A percentile compares a stretch with the other conserved stretches of the same genome.
Evolutionary conservation across 2,329 filamentous ascomycete genomes (phyloP).

Genomic region (Penicillium sp.): DNA sequence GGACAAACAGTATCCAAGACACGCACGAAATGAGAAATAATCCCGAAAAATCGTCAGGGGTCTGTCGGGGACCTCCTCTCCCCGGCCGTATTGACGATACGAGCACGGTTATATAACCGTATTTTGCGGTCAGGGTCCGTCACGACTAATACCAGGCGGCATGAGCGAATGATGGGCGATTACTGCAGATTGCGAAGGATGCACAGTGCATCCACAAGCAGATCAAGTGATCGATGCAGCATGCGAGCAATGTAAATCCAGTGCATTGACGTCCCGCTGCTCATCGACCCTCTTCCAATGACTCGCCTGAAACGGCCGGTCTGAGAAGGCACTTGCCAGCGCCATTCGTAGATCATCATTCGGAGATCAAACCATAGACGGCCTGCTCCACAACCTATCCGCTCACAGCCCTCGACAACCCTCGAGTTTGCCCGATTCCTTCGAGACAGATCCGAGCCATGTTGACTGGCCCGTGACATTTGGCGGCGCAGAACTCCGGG

Average conservation of each 20-base stretch:
- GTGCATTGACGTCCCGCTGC: constrained; percentile 33
- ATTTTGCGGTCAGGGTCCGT: constrained; percentile 29
- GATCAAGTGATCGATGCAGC: constrained; percentile 65
- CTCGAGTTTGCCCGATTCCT: constrained; percentile 18
- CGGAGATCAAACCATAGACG: constrained; percentile 34
- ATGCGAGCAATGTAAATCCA: constrained; percentile 56
- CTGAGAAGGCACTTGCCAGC: constrained; percentile 29
- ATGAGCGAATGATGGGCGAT: constrained; percentile 21
- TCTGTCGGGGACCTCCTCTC: constrained; percentile 17
- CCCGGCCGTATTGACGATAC: constrained; percentile 35
- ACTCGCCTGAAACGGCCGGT: constrained; percentile 22
- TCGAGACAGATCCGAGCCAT: constrained; percentile 9
- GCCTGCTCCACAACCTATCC: constrained; percentile 34
- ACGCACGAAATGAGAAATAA: constrained; percentile 17
- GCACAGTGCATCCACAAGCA: constrained; percentile 38
- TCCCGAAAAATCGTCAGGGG: constrained; percentile 16
- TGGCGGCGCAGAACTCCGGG: constrained; percentile 1
- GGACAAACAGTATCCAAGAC: constrained; percentile 7
- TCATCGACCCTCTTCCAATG: constrained; percentile 26
- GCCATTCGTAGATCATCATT: constrained; percentile 38
- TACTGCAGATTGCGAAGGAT: constrained; percentile 20
- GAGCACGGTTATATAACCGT: constrained; percentile 35
- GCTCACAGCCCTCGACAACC: constrained; percentile 19
- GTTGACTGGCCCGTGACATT: constrained; percentile 7
- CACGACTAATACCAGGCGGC: constrained; percentile 24